phyloP scores from a whole-genome alignment of 179 eudicot genomes.

The Spergularia azorica region DNA sequence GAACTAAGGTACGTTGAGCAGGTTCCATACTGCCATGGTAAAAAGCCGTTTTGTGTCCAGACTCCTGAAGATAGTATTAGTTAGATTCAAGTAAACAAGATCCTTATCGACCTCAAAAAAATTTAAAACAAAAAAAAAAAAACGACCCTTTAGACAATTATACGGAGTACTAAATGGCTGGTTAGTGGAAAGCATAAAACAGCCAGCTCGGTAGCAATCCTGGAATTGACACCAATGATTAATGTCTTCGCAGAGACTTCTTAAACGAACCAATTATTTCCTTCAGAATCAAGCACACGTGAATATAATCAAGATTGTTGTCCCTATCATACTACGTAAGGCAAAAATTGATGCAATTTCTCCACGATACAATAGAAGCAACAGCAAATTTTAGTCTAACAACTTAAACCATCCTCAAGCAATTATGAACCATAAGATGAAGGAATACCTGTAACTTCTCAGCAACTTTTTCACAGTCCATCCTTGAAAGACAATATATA shows the following conservation, averaged over 20 bases:
- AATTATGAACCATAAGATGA: conserved; percentile 15
- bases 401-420: neutral
- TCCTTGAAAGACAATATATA: conserved; percentile 92
- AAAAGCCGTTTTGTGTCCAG: conserved; percentile 86
- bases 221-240: neutral
- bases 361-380: neutral
- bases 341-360: neutral
- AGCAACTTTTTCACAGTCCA: conserved; percentile 98
- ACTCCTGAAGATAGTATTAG: conserved; percentile 49
- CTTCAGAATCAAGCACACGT: neutral
- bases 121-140: no score
- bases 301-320: neutral
- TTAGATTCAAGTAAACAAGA: neutral
- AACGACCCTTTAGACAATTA: neutral
- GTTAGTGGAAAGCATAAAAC: neutral
- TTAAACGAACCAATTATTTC: neutral
- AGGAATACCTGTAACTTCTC: conserved; percentile 79
- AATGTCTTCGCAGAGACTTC: neutral
- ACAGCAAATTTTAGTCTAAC: conserved; percentile 3
- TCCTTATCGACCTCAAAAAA: neutral
- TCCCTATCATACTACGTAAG: neutral
- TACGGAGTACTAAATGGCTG: neutral
- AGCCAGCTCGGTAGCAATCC: neutral
- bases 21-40: conserved; percentile 97
- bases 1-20: conserved; percentile 72